Base-by-base conservation (phyloP, 306 rosid genomes). In the Prosopis cineraria region DNA sequence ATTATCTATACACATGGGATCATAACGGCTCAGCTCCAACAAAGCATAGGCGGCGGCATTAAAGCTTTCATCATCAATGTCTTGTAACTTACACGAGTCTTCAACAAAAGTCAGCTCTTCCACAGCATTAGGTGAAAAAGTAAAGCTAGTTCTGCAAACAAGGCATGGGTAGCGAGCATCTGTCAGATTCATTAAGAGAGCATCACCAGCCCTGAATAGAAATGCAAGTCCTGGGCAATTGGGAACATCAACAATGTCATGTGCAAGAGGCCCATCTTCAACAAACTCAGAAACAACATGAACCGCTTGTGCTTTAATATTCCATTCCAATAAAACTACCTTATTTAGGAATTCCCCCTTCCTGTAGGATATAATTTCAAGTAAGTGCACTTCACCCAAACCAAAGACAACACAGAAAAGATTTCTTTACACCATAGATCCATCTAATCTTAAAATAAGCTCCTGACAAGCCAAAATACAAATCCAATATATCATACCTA, bases 1-100 rank as follows among this genome's bases (percentile, higher is more conserved):
- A 79, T 89, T 79, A 80, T 94, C 98, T 78, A 94, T 88, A 77
- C 95, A 90, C 98, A 94, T 94, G 67, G 98, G 98, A 87, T 90
- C 98, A 79, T 78, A 85, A 82, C 90, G 97, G 40, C 96, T 81
- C 77, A 94, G 86, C 89, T 44, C 91, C 74, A 94, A 82, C 87
- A 94, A 86, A 76, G 98, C 97, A 86, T 90, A 88, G 48, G 97
- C 98, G 63, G 93, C 98, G 76, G 87, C 96, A 83, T 88, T 90
- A 83, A 88, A 87, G 73, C 93, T 86, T 74, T 93, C 97, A 74
- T 92, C 98, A 63, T 94, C 98, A 80, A 86, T 87, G 78, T 90
- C 97, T 7, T 89, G 92, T 68, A 88, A 89, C 84, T 85, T 90
- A 77, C 82, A 85, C 0, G 96, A 87, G 79, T 94, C 97, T 33